Evolutionary conservation across 495 filamentous ascomycete genomes (phyloP).

Genomic region (Choiromyces venosus): DNA sequence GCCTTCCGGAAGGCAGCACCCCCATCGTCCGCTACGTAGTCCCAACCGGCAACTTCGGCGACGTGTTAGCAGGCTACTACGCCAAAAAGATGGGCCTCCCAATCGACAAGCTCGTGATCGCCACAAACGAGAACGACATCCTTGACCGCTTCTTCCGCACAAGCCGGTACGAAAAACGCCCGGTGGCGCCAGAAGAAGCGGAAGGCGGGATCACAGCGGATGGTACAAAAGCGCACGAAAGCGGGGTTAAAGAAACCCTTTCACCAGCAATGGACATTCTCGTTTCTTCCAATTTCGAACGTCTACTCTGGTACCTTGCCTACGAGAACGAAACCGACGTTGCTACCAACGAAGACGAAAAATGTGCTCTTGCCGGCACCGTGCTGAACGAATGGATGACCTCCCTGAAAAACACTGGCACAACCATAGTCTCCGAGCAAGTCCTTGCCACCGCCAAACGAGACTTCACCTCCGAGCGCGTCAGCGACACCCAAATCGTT

Average conservation of each 20-base stretch:
- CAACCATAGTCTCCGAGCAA: conserved; percentile 67
- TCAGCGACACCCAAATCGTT: conserved; percentile 71
- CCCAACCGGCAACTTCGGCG: conserved; percentile 94
- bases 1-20: conserved; percentile 49
- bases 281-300: conserved; percentile 91
- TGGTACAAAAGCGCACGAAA: conserved; percentile 60
- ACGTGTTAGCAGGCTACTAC: conserved; percentile 90
- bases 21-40: conserved; percentile 70
- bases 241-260: conserved; percentile 76
- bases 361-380: conserved; percentile 57
- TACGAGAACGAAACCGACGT: conserved; percentile 53
- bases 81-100: conserved; percentile 87
- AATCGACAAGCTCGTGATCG: conserved; percentile 72
- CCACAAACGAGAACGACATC: conserved; percentile 92
- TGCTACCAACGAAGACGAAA: conserved; percentile 48
- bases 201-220: conserved; percentile 56
- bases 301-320: conserved; percentile 88
- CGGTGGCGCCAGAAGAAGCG: conserved; percentile 51
- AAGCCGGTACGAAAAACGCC: conserved; percentile 72
- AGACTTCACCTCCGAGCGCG: conserved; percentile 75
- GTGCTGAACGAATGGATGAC: conserved; percentile 66
- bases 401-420: conserved; percentile 68
- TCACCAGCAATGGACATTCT: conserved; percentile 96
- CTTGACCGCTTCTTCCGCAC: conserved; percentile 78
- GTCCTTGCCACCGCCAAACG: conserved; percentile 60